phyloP scores from a whole-genome alignment of 2,329 filamentous ascomycete genomes.

The Sclerotinia sclerotiorum region DNA sequence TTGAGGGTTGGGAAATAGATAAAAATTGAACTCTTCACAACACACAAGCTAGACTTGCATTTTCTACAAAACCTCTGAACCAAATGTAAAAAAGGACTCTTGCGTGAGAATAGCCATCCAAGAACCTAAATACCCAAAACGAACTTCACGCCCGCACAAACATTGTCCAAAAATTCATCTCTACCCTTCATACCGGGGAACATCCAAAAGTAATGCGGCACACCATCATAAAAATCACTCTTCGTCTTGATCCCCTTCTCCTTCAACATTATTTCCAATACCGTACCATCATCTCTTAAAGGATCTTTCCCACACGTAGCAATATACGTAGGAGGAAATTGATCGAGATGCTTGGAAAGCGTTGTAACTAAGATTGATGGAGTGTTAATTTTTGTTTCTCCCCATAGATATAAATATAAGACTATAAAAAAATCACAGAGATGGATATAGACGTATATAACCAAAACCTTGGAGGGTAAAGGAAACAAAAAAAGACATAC shows the following conservation, averaged over 20 bases:
- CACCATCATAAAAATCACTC: constrained; percentile 37
- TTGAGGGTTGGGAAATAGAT: neutral
- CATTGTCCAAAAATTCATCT: constrained; percentile 11
- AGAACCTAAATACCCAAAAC: neutral
- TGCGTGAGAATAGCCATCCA: neutral
- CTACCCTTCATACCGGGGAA: neutral
- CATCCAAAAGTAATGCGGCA: constrained; percentile 40
- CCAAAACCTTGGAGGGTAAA: neutral
- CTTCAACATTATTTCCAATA: constrained; percentile 37
- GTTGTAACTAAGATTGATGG: neutral
- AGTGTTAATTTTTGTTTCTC: neutral
- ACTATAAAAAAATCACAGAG: neutral
- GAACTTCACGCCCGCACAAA: constrained; percentile 8
- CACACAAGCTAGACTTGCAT: neutral
- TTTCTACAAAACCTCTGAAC: neutral
- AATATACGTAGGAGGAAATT: constrained; percentile 14
- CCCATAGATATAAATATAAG: too few relatives aligned
- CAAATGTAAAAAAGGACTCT: neutral
- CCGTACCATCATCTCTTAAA: constrained; percentile 26
- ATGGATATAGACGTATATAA: too few relatives aligned
- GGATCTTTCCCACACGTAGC: constrained; percentile 15
- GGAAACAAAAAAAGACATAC: constrained; percentile 23
- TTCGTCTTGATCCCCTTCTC: constrained; percentile 36
- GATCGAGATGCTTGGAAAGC: neutral
- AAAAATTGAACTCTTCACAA: neutral